Conservation (phyloP, 768 basidiomycete genomes). For the Jaapia argillacea region DNA sequence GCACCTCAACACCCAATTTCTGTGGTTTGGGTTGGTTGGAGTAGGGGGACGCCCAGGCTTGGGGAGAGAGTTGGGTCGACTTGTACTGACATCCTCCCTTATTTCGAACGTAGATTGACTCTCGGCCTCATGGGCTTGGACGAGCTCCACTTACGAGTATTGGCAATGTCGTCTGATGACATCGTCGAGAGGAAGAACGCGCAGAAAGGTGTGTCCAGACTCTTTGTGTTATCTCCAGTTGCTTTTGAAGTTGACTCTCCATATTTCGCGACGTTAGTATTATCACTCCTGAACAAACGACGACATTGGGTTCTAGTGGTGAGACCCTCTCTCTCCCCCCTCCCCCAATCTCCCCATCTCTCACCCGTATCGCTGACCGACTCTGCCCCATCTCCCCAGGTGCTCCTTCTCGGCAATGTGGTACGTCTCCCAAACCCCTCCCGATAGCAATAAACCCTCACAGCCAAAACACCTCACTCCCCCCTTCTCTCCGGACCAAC, state of each 20-base stretch:
- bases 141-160: slow-evolving; percentile 80
- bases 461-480: too few relatives aligned
- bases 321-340: slow-evolving; percentile 10
- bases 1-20: too few relatives aligned
- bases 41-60: too few relatives aligned
- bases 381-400: slow-evolving; percentile 28
- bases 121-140: slow-evolving; percentile 93
- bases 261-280: too few relatives aligned
- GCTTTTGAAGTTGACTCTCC: neutral
- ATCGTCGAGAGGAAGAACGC: slow-evolving; percentile 58
- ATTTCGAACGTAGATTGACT: slow-evolving; percentile 46
- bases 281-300: slow-evolving; percentile 37
- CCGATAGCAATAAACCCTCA: too few relatives aligned
- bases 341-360: slow-evolving; percentile 4
- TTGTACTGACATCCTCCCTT: too few relatives aligned
- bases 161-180: slow-evolving; percentile 76
- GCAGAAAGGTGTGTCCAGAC: slow-evolving; percentile 39
- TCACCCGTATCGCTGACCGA: too few relatives aligned
- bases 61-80: too few relatives aligned
- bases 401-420: slow-evolving; percentile 83
- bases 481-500: too few relatives aligned
- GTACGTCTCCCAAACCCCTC: too few relatives aligned
- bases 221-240: neutral
- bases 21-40: neutral
- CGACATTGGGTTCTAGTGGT: slow-evolving; percentile 88